Base-by-base conservation (phyloP, 192 early-diverging fungal species). In the Mortierella hygrophila region DNA sequence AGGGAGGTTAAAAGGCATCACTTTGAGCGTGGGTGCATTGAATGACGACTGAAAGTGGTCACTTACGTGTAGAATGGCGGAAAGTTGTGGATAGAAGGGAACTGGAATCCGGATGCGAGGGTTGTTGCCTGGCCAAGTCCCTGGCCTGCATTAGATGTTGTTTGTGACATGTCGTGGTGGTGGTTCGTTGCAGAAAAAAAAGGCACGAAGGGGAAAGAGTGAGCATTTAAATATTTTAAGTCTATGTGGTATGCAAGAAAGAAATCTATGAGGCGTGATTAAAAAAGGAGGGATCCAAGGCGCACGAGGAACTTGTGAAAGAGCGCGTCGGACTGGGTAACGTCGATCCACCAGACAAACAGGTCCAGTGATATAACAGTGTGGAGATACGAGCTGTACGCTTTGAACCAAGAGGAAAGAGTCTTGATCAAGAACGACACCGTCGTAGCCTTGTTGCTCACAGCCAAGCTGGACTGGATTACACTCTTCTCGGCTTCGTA, bases 51-150 rank as follows among this genome's bases (percentile, higher is more conserved):
- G 0, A 2, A 65, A 18, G 20, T 54, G 21, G 23, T 23, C 16
- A 57, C 4, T 11, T 93, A 96, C 95, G 95, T 97, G 89, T 93
- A 98, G 90, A 98, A 97, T 8, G 97, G 97, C 18, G 96, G 96
- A 84, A 98, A 98, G 89, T 90, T 92, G 91, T 97, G 92, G 76
- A 97, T 95, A 76, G 94, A 90, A 32, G 97, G 97, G 85, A 96
- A 97, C 69, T 90, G 80, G 88, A 94, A 96, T 55, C 88, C 78
- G 21, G 82, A 87, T 21, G 83, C 68, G 26, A 85, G 65, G 32
- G 78, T 75, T 20, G 78, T 70, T 21, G 83, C 80, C 70, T 85
- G 83, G 23, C 78, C 69, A 3, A 85, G 78, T 6, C 83, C 83
- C 0, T 68, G 75, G 1, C 68, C 83, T 20, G 83, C 83, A 69